Base-by-base conservation (phyloP, 2,329 filamentous ascomycete species). In the Monosporascus sp. region DNA sequence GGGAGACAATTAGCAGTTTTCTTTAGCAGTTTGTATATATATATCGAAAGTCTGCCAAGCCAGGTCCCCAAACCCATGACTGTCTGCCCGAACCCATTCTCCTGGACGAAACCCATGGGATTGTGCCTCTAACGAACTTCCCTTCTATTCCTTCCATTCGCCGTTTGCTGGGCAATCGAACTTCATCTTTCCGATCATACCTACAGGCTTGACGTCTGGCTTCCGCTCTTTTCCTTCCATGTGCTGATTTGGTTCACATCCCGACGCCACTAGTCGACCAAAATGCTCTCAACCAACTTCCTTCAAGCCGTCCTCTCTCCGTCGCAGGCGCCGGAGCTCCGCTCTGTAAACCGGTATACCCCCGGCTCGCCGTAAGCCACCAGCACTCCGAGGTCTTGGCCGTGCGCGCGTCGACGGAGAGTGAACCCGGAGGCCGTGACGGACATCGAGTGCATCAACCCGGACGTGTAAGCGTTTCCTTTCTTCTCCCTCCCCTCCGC, bases 331-430 rank as follows among this genome's bases (percentile, higher is more conserved):
- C 65, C 37, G 61, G 60, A 56, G 57, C 67, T 57, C 61, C 67
- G 43, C 59, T 67, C 20, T 68, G 72, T n/a, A 62, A 65, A n/a
- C 65, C 66, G 40, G 57, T 65, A 40, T 71, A 68, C 58, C 71
- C 70, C 5, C 68, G 66, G 36, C 72, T 72, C 54, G 65, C 67
- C 7, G 71, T 75, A 31, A 68, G 68, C 5, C 70, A 72, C 52
- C 70, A 74, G 48, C 72, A 79, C 59, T 68, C 76, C 51, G 74
- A 79, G 61, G 72, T 76, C 55, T 69, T 78, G 27, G 64, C 65
- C 31, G 64, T 76, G 54, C 71, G 75, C 24, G 69, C 71, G 41
- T 66, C 68, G 26, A 71, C 64, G 2, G 59, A 64, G 6, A n/a
- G 63, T 76, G 41, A 73, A 77, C 62, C 70, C 72, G 22, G 63